Evolutionary conservation across 2,329 filamentous ascomycete genomes (phyloP), one percentile per base, ranked within the genome.

Genomic region (Metarhizium robertsii): DNA sequence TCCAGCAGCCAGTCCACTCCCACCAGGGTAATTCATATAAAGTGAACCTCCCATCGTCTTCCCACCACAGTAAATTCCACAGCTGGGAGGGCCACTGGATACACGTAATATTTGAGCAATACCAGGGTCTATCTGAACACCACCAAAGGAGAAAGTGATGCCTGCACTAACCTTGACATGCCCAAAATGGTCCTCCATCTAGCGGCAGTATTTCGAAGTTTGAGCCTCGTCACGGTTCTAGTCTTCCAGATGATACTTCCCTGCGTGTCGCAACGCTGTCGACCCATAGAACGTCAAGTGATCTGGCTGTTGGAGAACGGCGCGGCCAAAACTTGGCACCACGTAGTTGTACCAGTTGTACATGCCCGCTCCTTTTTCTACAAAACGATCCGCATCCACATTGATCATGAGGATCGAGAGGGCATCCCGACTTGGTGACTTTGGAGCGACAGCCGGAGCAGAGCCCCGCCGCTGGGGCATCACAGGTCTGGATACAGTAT

Each of bases 101-200:
- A 71, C 74, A 14, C 6, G 20, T 20, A 85, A 65, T 1, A 86
- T 77, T 3, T 71, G 73, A 0, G 79, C 74, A 0, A 79, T 84
- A 29, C 79, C 65, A 0, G 80, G 74, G 51, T 81, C 74, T 2
- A 84, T 76, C 5, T 75, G 73, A 6, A 87, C 67, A 0, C 85
- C 84, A 1, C 84, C 85, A 68, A 87, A 88, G 0, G 84, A 87
- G 60, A 87, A 88, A 0, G 84, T 87, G 16, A 88, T 77, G 1
- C 85, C 85, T 49, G 81, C 83, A 4, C 78, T 79, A 2, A 87
- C 83, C 60, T 81, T 80, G 49, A 87, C 78, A 1, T 25, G 84
- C 84, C 29, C 84, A 67, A 61, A 83, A 87, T 0, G 84, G 84
- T 0, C 72, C 71, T 58, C 79, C 65, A 42, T 77, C 73, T 7